Evolutionary conservation across 768 basidiomycete species (phyloP), one percentile per base, ranked within the genome.

Genomic region (Boletales sp.): DNA sequence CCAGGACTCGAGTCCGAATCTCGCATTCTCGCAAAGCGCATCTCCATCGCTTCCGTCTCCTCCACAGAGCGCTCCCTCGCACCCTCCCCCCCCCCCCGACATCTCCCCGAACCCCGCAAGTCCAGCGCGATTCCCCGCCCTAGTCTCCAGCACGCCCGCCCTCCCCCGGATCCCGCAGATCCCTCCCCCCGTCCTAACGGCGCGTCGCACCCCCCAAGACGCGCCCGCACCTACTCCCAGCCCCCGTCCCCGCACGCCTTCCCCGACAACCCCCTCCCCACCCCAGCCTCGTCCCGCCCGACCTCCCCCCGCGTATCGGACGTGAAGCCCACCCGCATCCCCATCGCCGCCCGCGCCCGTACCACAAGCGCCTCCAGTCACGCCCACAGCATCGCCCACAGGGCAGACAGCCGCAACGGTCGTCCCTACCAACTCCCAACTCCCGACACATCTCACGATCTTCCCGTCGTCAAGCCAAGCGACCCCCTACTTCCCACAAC

Each of bases 1-100:
- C 36, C 60, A 93, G 90, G 90, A 49, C 79, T 93, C 17, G 83
- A 92, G 70, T 78, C 73, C 53, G 90, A 93, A 72, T 90, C 88
- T 60, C 78, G 83, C 34, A 81, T 81, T n/a, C 75, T 93, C 46
- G 74, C 88, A 31, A 83, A 80, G 55, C 83, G 89, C 53, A 80
- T 91, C 65, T 90, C 89, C 33, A 80, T 84, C 51, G 75, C 86
- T 25, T 89, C 88, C 46, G 74, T 86, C 34, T 71, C 78, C 21
- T 83, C 83, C 14, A 57, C 66, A 40, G 81, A 81, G 33, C 58
- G 58, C 34, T 55, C 65, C 41, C 39, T 51, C 19, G 53, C 49
- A 34, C 63, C 54, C 40, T 57, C 58, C 13, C 54, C 47, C 38
- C 55, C 57, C 13, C 60, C 55, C 8, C 57, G 55, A 34, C 54